phyloP scores from a whole-genome alignment of 2,329 filamentous ascomycete genomes.

The Didymella pomorum region DNA sequence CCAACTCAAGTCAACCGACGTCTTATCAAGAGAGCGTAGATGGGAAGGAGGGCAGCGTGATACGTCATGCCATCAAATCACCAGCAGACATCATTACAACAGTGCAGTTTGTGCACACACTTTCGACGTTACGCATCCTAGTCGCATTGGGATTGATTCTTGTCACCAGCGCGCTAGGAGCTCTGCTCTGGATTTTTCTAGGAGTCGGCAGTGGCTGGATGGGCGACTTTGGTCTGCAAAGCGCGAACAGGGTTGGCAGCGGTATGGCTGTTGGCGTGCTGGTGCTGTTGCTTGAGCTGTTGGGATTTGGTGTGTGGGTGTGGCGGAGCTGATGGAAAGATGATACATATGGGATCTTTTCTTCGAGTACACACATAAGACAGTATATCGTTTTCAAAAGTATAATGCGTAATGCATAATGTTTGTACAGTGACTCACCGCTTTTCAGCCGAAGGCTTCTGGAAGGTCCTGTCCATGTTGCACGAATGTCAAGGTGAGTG shows the following conservation, averaged over 20 bases:
- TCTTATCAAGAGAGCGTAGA: conserved; percentile 8
- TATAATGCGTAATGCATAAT: conserved; percentile 15
- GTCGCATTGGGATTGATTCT: conserved; percentile 29
- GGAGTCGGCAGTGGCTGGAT: conserved; percentile 22
- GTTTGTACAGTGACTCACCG: neutral
- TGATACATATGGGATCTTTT: neutral
- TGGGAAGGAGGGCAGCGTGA: conserved; percentile 13
- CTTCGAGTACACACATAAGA: conserved; percentile 9
- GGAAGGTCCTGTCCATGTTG: neutral
- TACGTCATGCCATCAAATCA: conserved; percentile 1
- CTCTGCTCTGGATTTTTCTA: conserved; percentile 36
- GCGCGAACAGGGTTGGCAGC: conserved; percentile 26
- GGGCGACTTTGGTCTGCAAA: conserved; percentile 17
- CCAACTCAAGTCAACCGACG: neutral
- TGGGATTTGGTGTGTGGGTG: conserved; percentile 26
- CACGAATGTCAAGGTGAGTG: neutral
- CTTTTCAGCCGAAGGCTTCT: neutral
- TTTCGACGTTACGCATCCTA: conserved; percentile 28
- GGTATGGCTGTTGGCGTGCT: conserved; percentile 34
- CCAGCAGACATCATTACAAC: conserved; percentile 26
- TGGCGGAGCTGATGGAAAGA: conserved; percentile 19
- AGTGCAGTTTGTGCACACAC: conserved; percentile 37
- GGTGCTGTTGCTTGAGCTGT: conserved; percentile 27
- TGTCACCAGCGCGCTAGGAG: conserved; percentile 23
- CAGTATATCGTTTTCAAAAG: neutral